phyloP scores from a whole-genome alignment of 768 basidiomycete genomes.

The Phylloporus rhodoxanthus region DNA sequence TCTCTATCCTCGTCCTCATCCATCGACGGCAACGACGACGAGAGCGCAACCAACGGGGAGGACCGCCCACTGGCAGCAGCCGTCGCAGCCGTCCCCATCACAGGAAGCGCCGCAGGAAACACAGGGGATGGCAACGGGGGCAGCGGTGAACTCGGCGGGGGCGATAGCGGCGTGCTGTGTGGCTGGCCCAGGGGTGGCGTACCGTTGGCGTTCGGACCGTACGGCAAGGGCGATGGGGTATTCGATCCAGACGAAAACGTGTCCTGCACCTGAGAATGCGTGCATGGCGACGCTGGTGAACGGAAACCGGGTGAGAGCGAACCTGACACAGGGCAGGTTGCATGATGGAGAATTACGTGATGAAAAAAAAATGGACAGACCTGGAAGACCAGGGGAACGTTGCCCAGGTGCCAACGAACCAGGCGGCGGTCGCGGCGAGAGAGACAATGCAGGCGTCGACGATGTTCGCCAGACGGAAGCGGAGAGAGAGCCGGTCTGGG shows the following conservation, averaged over 20 bases:
- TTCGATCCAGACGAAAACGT: no score
- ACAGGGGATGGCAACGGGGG: conserved; percentile 6
- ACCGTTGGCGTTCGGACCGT: not conserved
- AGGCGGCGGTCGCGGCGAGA: conserved; percentile 10
- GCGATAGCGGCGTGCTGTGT: conserved; percentile 14
- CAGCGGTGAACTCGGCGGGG: conserved; percentile 20
- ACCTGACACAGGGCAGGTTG: conserved; percentile 6
- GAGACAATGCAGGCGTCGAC: conserved; percentile 3
- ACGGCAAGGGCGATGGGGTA: no score
- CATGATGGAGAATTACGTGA: conserved; percentile 7
- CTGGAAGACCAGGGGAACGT: conserved; percentile 22
- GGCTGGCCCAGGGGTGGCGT: conserved; percentile 8
- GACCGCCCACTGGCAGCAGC: conserved; percentile 13
- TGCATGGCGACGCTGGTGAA: conserved; percentile 12
- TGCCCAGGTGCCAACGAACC: conserved; percentile 17
- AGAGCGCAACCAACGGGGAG: conserved; percentile 12
- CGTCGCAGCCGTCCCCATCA: conserved; percentile 5
- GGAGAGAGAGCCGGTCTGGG: conserved; percentile 10
- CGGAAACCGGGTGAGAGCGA: conserved; percentile 21
- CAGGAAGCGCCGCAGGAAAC: not conserved
- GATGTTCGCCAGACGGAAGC: conserved; percentile 2
- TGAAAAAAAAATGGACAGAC: conserved; percentile 12
- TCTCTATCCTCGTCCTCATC: not conserved
- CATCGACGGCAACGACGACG: conserved; percentile 11
- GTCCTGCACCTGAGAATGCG: conserved; percentile 12